Evolutionary conservation across 805 yeast species (phyloP).

Genomic region (Yarrowia osloensis): DNA sequence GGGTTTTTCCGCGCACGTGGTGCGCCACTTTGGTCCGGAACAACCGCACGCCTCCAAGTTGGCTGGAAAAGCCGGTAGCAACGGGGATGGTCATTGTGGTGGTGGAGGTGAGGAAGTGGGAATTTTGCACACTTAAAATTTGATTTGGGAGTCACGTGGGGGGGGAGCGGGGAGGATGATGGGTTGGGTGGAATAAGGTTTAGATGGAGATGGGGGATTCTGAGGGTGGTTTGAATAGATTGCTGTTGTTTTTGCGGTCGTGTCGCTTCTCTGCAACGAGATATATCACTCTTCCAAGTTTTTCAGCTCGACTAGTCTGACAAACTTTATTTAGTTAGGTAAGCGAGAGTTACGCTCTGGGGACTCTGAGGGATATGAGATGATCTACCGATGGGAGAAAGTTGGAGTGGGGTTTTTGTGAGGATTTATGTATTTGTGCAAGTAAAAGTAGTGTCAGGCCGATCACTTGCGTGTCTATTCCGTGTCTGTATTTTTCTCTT

Average conservation of each 20-base stretch:
- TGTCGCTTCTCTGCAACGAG: too few relatives aligned
- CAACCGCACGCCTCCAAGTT: conserved; percentile 5
- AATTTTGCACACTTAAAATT: background rate
- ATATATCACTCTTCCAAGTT: too few relatives aligned
- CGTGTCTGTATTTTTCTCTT: too few relatives aligned
- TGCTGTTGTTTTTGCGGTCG: too few relatives aligned
- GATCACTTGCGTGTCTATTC: too few relatives aligned
- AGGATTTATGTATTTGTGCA: too few relatives aligned
- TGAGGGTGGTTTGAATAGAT: background rate
- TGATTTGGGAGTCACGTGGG: background rate
- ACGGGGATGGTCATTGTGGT: background rate
- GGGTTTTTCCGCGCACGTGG: background rate
- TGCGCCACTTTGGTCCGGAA: conserved; percentile 18
- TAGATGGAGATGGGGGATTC: background rate
- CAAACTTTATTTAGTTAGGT: background rate
- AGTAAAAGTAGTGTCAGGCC: too few relatives aligned
- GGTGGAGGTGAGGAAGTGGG: background rate
- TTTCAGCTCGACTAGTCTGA: background rate
- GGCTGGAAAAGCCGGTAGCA: conserved; percentile 14
- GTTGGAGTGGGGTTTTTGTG: too few relatives aligned
- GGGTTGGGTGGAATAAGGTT: background rate
- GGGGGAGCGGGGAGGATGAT: background rate
- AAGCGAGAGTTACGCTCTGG: too few relatives aligned
- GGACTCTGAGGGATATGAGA: too few relatives aligned
- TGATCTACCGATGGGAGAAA: too few relatives aligned